Evolutionary conservation across 2,329 filamentous ascomycete species (phyloP).

Genomic region (Atkinsonella texensis): DNA sequence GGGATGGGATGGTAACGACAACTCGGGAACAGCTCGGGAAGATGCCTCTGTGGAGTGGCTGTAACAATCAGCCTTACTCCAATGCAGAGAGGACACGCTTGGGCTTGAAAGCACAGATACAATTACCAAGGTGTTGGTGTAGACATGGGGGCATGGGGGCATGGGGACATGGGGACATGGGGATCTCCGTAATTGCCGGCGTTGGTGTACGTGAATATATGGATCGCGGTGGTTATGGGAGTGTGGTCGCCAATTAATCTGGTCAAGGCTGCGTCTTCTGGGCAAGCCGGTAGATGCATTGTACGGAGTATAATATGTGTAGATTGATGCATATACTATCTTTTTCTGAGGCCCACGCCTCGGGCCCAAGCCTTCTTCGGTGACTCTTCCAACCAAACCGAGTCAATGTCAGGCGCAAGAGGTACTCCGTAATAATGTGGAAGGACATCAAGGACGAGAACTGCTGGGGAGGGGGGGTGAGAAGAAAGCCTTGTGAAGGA

Average conservation of each 20-base stretch:
- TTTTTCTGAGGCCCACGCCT: not conserved
- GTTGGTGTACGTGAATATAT: not conserved
- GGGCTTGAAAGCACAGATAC: not conserved
- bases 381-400: not conserved
- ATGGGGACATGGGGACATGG: not conserved
- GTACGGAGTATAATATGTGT: not conserved
- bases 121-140: not conserved
- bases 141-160: not conserved
- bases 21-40: not conserved
- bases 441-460: not conserved
- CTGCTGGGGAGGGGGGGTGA: not conserved
- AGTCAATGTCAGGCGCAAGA: constrained; percentile 1
- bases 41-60: not conserved
- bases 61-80: constrained; percentile 4
- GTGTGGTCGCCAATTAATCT: not conserved
- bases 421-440: not conserved
- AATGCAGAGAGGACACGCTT: not conserved
- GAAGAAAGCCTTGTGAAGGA: constrained; percentile 1
- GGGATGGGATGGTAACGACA: no score
- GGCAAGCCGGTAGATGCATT: not conserved
- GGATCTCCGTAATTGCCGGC: not conserved
- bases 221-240: not conserved
- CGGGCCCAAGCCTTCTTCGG: not conserved
- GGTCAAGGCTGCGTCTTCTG: not conserved
- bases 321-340: not conserved